Percentiles rank a stretch among this genome's conserved stretches.
These are phyloP conservation scores for Lecanoromycetidae sp. DNA, from an alignment of 2,329 filamentous ascomycete species.

Conservation along the genomic window DNA sequence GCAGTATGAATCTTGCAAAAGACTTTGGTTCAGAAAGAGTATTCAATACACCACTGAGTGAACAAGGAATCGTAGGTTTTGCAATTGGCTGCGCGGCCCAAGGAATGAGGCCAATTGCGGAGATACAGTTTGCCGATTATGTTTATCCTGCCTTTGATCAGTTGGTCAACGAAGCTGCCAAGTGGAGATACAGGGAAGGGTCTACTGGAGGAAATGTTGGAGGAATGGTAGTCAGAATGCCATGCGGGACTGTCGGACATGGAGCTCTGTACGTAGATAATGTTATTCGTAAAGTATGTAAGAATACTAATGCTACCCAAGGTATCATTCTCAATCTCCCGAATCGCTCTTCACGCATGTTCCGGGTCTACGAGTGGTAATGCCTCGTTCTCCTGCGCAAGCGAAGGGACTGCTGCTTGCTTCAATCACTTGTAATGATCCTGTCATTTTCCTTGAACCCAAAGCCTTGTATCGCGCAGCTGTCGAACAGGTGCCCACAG, in stretches of 20 bases:
- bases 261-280: conserved; percentile 50
- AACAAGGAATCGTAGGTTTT: conserved; percentile 91
- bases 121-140: conserved; percentile 94
- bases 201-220: conserved; percentile 55
- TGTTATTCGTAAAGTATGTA: neutral
- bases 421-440: conserved; percentile 66
- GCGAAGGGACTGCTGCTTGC: conserved; percentile 76
- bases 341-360: conserved; percentile 82
- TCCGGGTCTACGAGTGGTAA: conserved; percentile 71
- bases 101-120: conserved; percentile 83
- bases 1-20: conserved; percentile 78
- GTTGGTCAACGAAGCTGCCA: conserved; percentile 84
- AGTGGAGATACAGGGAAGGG: conserved; percentile 67
- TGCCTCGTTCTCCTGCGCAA: conserved; percentile 74
- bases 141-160: conserved; percentile 89
- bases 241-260: conserved; percentile 78
- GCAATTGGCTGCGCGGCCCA: conserved; percentile 81
- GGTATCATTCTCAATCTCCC: conserved; percentile 77
- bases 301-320: conserved; percentile 16
- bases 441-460: conserved; percentile 85
- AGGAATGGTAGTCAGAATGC: conserved; percentile 80
- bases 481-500: conserved; percentile 78
- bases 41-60: conserved; percentile 89
- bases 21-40: conserved; percentile 80
- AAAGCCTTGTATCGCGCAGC: conserved; percentile 87